phyloP scores from a whole-genome alignment of 768 basidiomycete genomes.

The Butyriboletus loyo region DNA sequence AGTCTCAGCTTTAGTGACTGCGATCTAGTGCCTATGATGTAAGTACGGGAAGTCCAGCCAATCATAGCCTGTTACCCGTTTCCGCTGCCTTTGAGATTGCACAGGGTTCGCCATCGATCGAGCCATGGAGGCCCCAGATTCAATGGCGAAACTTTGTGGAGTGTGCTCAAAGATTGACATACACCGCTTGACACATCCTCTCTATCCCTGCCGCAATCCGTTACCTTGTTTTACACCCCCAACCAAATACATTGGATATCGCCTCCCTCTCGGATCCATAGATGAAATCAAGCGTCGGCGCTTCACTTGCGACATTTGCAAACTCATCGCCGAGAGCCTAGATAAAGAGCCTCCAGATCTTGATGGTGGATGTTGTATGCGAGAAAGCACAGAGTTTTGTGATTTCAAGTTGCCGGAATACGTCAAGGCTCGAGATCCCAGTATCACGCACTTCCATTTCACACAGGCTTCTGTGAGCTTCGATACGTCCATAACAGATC shows the following conservation, averaged over 20 bases:
- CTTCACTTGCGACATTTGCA: constrained; percentile 7
- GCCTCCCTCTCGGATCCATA: constrained; percentile 6
- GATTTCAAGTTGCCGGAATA: not conserved
- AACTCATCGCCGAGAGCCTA: constrained; percentile 7
- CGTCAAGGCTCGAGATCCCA: not conserved
- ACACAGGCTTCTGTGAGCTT: constrained; percentile 4
- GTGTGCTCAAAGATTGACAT: constrained; percentile 3
- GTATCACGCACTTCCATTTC: constrained; percentile 14
- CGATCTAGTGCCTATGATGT: not conserved
- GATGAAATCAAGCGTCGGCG: constrained; percentile 13
- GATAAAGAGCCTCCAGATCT: constrained; percentile 8
- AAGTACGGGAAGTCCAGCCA: not conserved
- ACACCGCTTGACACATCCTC: not conserved
- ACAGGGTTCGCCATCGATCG: not conserved
- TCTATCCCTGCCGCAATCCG: constrained; percentile 1
- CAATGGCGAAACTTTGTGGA: not conserved
- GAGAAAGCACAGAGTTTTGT: not conserved
- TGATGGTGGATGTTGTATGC: constrained; percentile 1
- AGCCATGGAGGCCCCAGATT: not conserved
- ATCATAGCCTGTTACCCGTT: no score
- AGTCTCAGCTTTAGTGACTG: no score
- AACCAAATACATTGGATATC: no score
- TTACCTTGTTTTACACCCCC: constrained; percentile 1
- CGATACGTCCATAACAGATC: not conserved
- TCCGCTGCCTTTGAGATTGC: no score